Conservation (phyloP, 768 basidiomycete genomes). For the Hypholoma sublateritium region DNA sequence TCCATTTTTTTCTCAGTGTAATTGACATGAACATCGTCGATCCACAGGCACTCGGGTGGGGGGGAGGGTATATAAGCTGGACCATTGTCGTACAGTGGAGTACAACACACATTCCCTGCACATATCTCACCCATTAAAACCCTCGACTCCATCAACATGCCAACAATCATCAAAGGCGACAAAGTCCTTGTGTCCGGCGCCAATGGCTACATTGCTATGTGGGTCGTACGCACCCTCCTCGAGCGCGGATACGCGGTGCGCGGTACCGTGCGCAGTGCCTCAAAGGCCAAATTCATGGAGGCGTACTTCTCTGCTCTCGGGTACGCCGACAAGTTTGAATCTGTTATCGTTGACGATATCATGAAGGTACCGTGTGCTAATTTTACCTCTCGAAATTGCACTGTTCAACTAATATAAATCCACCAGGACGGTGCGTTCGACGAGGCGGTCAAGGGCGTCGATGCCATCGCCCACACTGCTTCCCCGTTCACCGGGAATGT, state of each 20-base stretch:
- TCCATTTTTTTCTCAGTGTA: too few species aligned
- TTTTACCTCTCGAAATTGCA: neutral
- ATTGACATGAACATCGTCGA: too few species aligned
- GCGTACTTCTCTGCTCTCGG: constrained; percentile 53
- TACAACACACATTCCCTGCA: too few species aligned
- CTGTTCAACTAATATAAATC: neutral
- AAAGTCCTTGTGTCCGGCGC: constrained; percentile 59
- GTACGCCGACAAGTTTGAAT: constrained; percentile 54
- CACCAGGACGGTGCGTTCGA: constrained; percentile 68
- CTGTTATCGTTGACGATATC: constrained; percentile 72
- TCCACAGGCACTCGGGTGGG: too few species aligned
- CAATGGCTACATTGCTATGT: constrained; percentile 59
- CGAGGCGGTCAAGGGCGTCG: constrained; percentile 72
- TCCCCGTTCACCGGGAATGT: constrained; percentile 55
- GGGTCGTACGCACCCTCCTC: constrained; percentile 56
- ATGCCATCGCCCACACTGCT: constrained; percentile 69
- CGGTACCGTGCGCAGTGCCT: constrained; percentile 61
- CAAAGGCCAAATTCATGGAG: constrained; percentile 58
- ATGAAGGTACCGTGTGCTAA: constrained; percentile 23
- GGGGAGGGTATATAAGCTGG: too few species aligned
- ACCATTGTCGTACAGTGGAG: too few species aligned
- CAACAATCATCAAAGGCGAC: constrained; percentile 24
- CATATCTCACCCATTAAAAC: too few species aligned
- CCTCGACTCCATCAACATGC: constrained; percentile 20
- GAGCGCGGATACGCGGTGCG: constrained; percentile 63